Conservation (phyloP, 2,329 filamentous ascomycete genomes). For the Epicoccum sorghinum region DNA sequence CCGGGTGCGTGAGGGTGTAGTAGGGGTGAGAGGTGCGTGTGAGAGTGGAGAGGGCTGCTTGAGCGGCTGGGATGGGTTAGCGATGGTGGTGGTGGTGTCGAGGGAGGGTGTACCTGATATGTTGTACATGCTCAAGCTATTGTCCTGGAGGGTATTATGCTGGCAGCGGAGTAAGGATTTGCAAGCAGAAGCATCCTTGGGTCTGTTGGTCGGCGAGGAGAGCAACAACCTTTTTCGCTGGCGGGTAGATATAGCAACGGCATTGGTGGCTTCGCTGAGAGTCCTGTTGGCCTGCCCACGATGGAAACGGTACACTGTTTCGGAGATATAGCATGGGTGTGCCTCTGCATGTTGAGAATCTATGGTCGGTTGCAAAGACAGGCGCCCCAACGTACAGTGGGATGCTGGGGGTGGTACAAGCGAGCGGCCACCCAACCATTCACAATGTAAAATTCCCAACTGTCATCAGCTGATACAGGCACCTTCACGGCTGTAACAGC, state of each 20-base stretch:
- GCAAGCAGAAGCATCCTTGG: background rate
- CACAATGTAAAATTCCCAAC: background rate
- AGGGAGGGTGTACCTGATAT: background rate
- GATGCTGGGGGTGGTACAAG: background rate
- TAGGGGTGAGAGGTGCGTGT: background rate
- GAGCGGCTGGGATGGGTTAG: background rate
- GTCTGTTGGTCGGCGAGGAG: background rate
- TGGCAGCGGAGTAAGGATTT: no score
- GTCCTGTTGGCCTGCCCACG: background rate
- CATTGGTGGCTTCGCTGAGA: background rate
- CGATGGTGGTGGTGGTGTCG: background rate
- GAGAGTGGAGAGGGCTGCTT: background rate
- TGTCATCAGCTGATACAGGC: background rate
- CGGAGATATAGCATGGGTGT: background rate
- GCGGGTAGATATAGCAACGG: background rate
- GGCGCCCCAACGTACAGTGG: background rate
- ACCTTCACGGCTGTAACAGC: conserved; percentile 2
- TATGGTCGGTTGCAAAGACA: background rate
- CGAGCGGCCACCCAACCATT: background rate
- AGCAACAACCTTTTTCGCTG: background rate
- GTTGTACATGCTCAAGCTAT: background rate
- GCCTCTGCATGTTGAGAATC: background rate
- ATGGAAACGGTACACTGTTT: conserved; percentile 1
- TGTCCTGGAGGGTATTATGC: no score
- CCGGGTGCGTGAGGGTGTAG: background rate